Conservation (phyloP, 345 rosid genomes). For the Balakata baccata region DNA sequence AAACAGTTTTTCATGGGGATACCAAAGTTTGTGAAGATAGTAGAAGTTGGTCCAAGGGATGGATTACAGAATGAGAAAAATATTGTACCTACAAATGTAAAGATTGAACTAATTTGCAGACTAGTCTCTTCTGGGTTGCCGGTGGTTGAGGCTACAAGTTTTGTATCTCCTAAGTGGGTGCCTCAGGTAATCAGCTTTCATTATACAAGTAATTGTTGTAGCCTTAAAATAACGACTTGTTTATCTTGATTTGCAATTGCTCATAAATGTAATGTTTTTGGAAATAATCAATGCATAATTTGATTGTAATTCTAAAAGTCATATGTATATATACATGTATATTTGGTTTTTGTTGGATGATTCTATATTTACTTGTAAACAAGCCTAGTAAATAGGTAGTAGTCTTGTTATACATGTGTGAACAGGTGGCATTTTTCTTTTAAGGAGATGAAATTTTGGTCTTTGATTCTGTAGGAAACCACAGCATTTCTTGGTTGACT, state of each 20-base stretch:
- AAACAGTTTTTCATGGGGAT: slow-evolving; percentile 48
- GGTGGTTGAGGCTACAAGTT: slow-evolving; percentile 74
- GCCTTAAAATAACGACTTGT: background rate
- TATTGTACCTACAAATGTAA: slow-evolving; percentile 47
- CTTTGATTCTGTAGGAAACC: background rate
- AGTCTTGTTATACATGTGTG: background rate
- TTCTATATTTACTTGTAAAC: background rate
- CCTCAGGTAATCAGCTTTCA: slow-evolving; percentile 50
- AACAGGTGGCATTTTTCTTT: background rate
- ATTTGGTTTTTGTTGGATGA: no score
- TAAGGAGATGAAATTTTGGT: background rate
- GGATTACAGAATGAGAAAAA: slow-evolving; percentile 67
- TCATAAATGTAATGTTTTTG: background rate
- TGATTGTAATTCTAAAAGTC: no score
- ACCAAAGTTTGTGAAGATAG: slow-evolving; percentile 62
- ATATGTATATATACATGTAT: no score
- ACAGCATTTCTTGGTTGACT: background rate
- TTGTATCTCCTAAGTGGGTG: slow-evolving; percentile 85
- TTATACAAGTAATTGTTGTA: background rate
- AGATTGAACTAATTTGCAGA: slow-evolving; percentile 59
- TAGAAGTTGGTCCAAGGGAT: slow-evolving; percentile 80
- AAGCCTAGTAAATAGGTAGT: background rate
- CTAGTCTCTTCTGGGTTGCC: slow-evolving; percentile 55
- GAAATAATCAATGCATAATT: background rate
- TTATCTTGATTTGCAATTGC: background rate